Evolutionary conservation across 2,329 filamentous ascomycete species (phyloP).

Genomic region (Huntiella moniliformis): DNA sequence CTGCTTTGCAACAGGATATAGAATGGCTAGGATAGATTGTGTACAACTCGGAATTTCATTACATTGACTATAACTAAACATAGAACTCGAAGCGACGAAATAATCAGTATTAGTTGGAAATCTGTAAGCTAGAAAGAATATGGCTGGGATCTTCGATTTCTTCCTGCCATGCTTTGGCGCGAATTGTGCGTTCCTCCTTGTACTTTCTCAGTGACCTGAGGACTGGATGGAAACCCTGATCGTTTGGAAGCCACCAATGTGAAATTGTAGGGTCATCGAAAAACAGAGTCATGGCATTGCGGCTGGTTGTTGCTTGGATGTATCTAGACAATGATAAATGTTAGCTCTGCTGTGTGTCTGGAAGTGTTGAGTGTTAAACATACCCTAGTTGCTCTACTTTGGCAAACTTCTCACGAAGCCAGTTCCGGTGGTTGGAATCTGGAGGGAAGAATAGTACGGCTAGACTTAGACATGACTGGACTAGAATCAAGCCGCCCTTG

Average conservation of each 20-base stretch:
- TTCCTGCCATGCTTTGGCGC: slow-evolving; percentile 37
- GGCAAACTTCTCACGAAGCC: slow-evolving; percentile 64
- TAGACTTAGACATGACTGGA: slow-evolving; percentile 60
- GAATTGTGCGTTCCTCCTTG: slow-evolving; percentile 55
- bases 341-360: slow-evolving; percentile 2
- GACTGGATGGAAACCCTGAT: slow-evolving; percentile 55
- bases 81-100: background rate
- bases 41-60: no score
- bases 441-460: slow-evolving; percentile 63
- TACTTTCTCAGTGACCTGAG: slow-evolving; percentile 63
- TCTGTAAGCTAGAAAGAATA: slow-evolving; percentile 46
- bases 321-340: slow-evolving; percentile 36
- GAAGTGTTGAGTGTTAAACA: slow-evolving; percentile 18
- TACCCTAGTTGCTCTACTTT: slow-evolving; percentile 63
- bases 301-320: slow-evolving; percentile 58
- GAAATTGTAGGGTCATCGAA: slow-evolving; percentile 55
- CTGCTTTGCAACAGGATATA: background rate
- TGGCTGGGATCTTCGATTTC: slow-evolving; percentile 58
- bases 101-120: background rate
- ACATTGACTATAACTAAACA: background rate
- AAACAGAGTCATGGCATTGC: slow-evolving; percentile 54
- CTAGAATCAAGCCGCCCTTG: slow-evolving; percentile 49
- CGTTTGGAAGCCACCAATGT: slow-evolving; percentile 78
- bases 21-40: background rate
- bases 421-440: slow-evolving; percentile 53